phyloP scores from a whole-genome alignment of 306 rosid genomes.

The Pachyrhizus erosus region DNA sequence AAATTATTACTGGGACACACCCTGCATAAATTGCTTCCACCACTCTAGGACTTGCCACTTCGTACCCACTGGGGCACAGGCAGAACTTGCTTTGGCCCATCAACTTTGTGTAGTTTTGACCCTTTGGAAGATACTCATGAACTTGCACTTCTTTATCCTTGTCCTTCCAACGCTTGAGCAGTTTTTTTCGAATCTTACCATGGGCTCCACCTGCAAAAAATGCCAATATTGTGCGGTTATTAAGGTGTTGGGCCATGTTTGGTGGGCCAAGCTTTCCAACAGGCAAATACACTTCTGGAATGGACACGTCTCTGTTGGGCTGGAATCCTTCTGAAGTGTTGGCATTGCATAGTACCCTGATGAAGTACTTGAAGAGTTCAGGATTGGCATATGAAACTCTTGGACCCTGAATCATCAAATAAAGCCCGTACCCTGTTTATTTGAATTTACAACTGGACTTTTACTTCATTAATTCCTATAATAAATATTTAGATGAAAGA shows the following conservation, averaged over 20 bases:
- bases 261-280: conserved; percentile 59
- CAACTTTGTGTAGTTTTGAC: conserved; percentile 54
- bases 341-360: conserved; percentile 77
- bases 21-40: conserved; percentile 77
- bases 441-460: neutral
- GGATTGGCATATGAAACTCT: conserved; percentile 61
- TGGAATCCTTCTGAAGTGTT: conserved; percentile 74
- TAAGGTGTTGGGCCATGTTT: conserved; percentile 36
- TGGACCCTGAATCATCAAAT: conserved; percentile 62
- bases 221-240: conserved; percentile 52
- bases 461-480: too few relatives aligned
- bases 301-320: conserved; percentile 66
- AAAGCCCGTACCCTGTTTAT: neutral
- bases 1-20: conserved; percentile 80
- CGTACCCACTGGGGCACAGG: conserved; percentile 87
- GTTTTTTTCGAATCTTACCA: conserved; percentile 55
- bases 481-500: too few relatives aligned
- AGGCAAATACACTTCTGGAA: conserved; percentile 71
- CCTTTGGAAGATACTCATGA: conserved; percentile 63
- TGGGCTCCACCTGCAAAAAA: conserved; percentile 81
- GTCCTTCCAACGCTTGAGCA: conserved; percentile 70
- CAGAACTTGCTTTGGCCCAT: conserved; percentile 76
- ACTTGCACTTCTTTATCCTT: conserved; percentile 68
- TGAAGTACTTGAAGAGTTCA: conserved; percentile 59
- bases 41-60: conserved; percentile 89